Conservation (phyloP, 2,329 filamentous ascomycete species). For the Colletotrichum salicis region DNA sequence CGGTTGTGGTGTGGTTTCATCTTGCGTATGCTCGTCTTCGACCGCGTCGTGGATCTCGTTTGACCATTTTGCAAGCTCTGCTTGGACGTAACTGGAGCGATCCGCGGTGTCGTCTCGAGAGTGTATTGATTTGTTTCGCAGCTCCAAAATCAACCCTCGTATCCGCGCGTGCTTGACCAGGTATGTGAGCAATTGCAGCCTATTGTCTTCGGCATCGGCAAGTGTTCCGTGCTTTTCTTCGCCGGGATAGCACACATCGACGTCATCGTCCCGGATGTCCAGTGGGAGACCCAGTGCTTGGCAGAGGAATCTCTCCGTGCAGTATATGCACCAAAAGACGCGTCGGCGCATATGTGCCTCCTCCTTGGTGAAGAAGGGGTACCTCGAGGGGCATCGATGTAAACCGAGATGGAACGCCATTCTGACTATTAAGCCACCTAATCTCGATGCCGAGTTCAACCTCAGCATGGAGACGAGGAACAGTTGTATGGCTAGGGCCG, state of each 20-base stretch:
- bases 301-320: conserved; percentile 64
- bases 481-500: conserved; percentile 62
- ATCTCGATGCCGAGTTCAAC: conserved; percentile 65
- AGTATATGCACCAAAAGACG: conserved; percentile 68
- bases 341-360: conserved; percentile 61
- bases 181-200: conserved; percentile 50
- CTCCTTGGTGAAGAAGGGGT: conserved; percentile 57
- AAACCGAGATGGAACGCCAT: conserved; percentile 67
- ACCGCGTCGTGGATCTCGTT: conserved; percentile 63
- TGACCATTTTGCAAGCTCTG: conserved; percentile 61
- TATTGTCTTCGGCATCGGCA: conserved; percentile 37
- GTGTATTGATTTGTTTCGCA: conserved; percentile 62
- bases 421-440: conserved; percentile 65
- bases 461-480: conserved; percentile 67
- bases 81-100: conserved; percentile 56
- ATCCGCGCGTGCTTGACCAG: conserved; percentile 60
- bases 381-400: conserved; percentile 67
- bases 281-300: conserved; percentile 67
- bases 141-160: conserved; percentile 61
- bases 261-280: conserved; percentile 65
- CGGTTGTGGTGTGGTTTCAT: conserved; percentile 35
- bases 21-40: conserved; percentile 45
- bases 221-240: conserved; percentile 54
- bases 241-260: conserved; percentile 66
- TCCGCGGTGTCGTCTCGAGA: conserved; percentile 55